Conservation (phyloP, 345 rosid genomes). For the Clausena lansium region DNA sequence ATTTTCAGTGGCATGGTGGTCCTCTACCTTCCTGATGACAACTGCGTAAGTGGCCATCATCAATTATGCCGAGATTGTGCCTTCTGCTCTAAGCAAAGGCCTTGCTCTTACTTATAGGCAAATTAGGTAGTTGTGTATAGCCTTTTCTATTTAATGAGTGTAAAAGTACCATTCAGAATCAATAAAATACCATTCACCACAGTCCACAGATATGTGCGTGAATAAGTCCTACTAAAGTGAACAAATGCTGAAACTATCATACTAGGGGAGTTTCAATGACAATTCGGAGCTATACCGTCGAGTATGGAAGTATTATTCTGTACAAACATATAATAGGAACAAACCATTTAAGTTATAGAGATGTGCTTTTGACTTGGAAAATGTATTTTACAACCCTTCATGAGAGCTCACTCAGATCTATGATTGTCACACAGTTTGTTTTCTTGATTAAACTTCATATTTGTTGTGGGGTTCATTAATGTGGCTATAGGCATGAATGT, state of each 20-base stretch:
- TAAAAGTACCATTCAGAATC: too few relatives aligned
- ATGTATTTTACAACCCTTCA: not conserved
- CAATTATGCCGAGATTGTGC: constrained; percentile 81
- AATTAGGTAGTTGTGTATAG: too few relatives aligned
- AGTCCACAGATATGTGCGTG: not conserved
- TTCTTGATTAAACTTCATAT: not conserved
- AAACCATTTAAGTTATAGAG: not conserved
- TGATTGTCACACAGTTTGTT: not conserved
- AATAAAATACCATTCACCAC: not conserved
- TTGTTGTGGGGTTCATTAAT: not conserved
- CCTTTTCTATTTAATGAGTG: too few relatives aligned
- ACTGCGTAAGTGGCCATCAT: constrained; percentile 83
- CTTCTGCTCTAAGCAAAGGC: constrained; percentile 50
- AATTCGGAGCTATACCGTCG: not conserved
- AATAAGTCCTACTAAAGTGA: not conserved
- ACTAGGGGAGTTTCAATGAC: not conserved
- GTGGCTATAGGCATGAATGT: not conserved
- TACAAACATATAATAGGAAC: not conserved
- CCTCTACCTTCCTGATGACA: constrained; percentile 95
- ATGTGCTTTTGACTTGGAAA: not conserved
- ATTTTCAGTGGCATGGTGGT: constrained; percentile 96
- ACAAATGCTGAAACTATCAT: not conserved
- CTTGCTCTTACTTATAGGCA: constrained; percentile 41
- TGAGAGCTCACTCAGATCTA: not conserved
- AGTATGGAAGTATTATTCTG: not conserved